Evolutionary conservation across 495 filamentous ascomycete genomes (phyloP), one percentile per base, ranked within the genome.

Genomic region (Penicillium dipodomyicola): DNA sequence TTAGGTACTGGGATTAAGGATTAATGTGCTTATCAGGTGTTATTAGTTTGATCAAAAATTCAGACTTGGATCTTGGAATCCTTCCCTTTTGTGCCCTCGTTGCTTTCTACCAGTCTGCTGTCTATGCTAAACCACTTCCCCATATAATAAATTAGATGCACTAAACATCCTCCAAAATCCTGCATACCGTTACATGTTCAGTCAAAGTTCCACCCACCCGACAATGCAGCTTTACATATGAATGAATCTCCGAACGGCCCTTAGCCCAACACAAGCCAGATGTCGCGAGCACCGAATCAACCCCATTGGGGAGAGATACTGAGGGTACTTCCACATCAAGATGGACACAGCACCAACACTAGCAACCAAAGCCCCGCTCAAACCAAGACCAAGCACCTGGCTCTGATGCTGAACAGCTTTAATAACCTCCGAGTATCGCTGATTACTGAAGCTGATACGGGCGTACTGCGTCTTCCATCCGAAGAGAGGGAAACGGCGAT

Each of bases 381-480:
- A 41, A 23, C 68, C 65, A 17, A 67, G 20, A 15, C 70, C 70
- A 43, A 92, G 69, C 11, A 91, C 67, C 56, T 69, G 69, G 6
- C 87, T 86, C 72, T 99, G 94, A 45, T 78, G 70, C 45, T 83
- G 78, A 46, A 85, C 87, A 55, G 80, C 82, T 30, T 71, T 76
- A 25, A 89, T 77, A 3, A 97, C 89, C 58, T 95, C 88, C 2
- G 86, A 89, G 67, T 99, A 99, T 29, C 89, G 77, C 75, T 94
- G 86, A 62, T 95, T 96, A 29, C 89, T 87, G 70, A 97, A 98
- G 59, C 90, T 95, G 22, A 98, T 86, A 15, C 93, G 78, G n/a
- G 85, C 83, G 65, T 98, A 98, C 76, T 97, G 90, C 1, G 94
- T 98, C 69, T 84, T 82, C 84, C 91, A 96, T 3, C 92, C 94